Evolutionary conservation across 2,329 filamentous ascomycete species (phyloP).

Genomic region (Nothophoma quercina): DNA sequence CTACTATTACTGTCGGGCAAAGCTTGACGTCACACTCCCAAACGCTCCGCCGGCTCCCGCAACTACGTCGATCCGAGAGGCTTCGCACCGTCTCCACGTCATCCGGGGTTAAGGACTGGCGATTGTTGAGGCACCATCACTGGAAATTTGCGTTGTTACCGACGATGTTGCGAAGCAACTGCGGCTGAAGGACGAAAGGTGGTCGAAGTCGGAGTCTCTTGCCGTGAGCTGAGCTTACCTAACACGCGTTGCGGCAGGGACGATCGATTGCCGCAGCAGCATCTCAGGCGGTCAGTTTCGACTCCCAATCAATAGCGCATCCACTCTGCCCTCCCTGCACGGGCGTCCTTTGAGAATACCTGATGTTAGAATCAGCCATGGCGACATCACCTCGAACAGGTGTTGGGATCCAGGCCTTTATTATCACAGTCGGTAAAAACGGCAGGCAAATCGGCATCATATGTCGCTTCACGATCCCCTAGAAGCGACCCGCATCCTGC

Average conservation of each 20-base stretch:
- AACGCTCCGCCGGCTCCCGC: constrained; percentile 13
- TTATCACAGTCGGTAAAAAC: constrained; percentile 7
- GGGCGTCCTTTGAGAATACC: not conserved
- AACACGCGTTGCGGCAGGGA: not conserved
- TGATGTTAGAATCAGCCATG: constrained; percentile 1
- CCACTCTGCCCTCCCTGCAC: not conserved
- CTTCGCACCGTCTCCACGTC: constrained; percentile 17
- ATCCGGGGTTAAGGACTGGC: constrained; percentile 9
- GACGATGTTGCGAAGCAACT: not conserved
- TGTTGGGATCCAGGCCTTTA: constrained; percentile 16
- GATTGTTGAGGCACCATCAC: constrained; percentile 6
- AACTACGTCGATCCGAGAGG: constrained; percentile 9
- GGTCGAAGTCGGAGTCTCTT: constrained; percentile 1
- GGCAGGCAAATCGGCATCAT: constrained; percentile 17
- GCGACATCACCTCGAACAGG: constrained; percentile 8
- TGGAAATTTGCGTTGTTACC: not conserved
- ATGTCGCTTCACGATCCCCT: constrained; percentile 17
- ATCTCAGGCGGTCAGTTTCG: constrained; percentile 8
- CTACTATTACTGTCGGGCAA: constrained; percentile 14
- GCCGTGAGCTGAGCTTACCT: constrained; percentile 3
- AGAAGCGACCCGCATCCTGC: constrained; percentile 2
- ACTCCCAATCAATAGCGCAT: constrained; percentile 1
- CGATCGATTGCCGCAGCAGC: constrained; percentile 4
- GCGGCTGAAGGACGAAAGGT: constrained; percentile 8
- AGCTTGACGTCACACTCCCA: constrained; percentile 16